phyloP scores from a whole-genome alignment of 768 basidiomycete species.

The Terana coerulea region DNA sequence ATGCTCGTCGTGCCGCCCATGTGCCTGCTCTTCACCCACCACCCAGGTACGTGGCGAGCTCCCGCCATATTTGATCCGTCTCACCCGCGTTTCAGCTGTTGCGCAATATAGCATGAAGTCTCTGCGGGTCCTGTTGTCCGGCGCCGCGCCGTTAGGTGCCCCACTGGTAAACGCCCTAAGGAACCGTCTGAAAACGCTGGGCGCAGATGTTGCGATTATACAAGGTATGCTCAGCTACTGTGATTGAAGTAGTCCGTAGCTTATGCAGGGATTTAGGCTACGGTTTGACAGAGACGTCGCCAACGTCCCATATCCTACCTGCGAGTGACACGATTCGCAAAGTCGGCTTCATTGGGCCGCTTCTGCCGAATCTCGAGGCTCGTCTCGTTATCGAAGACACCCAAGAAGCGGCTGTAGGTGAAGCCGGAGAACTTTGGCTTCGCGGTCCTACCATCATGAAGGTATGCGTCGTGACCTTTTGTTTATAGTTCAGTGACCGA shows the following conservation, averaged over 20 bases:
- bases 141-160: constrained; percentile 77
- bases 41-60: constrained; percentile 47
- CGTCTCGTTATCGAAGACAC: constrained; percentile 64
- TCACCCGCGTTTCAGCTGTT: constrained; percentile 39
- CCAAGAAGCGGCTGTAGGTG: constrained; percentile 46
- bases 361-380: constrained; percentile 74
- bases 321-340: constrained; percentile 40
- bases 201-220: constrained; percentile 36
- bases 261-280: too few species aligned
- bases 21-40: constrained; percentile 68
- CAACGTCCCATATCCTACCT: constrained; percentile 58
- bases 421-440: constrained; percentile 80
- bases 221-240: too few species aligned
- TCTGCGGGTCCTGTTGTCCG: constrained; percentile 56
- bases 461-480: too few species aligned
- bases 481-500: too few species aligned
- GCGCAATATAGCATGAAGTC: constrained; percentile 64
- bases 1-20: constrained; percentile 77
- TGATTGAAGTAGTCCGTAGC: too few species aligned
- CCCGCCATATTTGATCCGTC: neutral
- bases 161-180: constrained; percentile 52
- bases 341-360: constrained; percentile 61
- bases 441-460: constrained; percentile 80
- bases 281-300: constrained; percentile 82
- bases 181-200: constrained; percentile 36